These are phyloP conservation scores for Grosmannia clavigera DNA, from an alignment of 2,329 filamentous ascomycete species.

Conservation along the genomic window DNA sequence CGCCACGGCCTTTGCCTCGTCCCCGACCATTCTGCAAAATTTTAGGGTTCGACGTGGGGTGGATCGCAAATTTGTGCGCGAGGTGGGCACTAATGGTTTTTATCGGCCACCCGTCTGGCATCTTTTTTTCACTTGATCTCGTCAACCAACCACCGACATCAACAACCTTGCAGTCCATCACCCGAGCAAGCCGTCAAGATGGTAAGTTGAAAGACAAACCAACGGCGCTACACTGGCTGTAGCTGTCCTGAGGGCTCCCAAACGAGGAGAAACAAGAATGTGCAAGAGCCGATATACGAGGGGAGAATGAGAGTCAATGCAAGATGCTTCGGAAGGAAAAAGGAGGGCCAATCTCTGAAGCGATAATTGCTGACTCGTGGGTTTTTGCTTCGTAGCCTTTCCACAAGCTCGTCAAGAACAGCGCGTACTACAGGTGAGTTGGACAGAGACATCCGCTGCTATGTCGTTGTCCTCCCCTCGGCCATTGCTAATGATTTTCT, in stretches of 20 bases:
- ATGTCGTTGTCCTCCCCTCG: slow-evolving; percentile 1
- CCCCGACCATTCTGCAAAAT: slow-evolving; percentile 18
- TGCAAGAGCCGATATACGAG: slow-evolving; percentile 5
- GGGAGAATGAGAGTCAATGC: slow-evolving; percentile 55
- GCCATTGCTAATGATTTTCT: not conserved
- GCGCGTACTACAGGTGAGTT: slow-evolving; percentile 93
- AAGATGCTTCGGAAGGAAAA: slow-evolving; percentile 87
- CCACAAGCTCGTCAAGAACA: slow-evolving; percentile 95
- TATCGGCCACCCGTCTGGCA: slow-evolving; percentile 8
- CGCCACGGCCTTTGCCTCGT: slow-evolving; percentile 11
- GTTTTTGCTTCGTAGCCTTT: slow-evolving; percentile 51
- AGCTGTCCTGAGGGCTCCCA: not conserved
- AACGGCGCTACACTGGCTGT: slow-evolving; percentile 16
- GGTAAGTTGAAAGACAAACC: slow-evolving; percentile 42
- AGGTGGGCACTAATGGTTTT: slow-evolving; percentile 12
- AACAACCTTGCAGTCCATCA: slow-evolving; percentile 21
- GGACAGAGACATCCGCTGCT: not conserved
- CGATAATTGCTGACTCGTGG: slow-evolving; percentile 99
- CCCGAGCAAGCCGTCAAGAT: slow-evolving; percentile 50
- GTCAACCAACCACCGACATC: slow-evolving; percentile 20
- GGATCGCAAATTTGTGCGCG: slow-evolving; percentile 19
- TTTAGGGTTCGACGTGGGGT: slow-evolving; percentile 22
- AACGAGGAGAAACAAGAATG: not conserved
- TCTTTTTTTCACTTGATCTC: slow-evolving; percentile 13
- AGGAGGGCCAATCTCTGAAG: slow-evolving; percentile 62